Evolutionary conservation across 306 rosid species (phyloP), one percentile per base, ranked within the genome.

Genomic region (cucumber (Cucumis sativus)): DNA sequence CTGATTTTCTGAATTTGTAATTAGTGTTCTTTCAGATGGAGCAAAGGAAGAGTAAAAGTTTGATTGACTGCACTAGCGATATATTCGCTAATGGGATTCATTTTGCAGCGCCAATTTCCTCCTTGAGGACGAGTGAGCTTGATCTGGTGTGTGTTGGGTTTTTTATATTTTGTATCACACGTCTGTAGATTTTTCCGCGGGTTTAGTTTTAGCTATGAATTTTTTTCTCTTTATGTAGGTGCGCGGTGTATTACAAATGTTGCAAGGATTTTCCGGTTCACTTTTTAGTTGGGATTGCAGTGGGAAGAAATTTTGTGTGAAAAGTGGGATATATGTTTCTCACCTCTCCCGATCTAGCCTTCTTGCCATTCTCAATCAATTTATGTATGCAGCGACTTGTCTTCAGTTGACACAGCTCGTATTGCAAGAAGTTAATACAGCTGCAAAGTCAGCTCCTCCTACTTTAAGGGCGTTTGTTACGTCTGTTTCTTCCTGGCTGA

Each of bases 191-290:
- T 12, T 62, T 66, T 1, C 71, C 16, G 65, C 28, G 23, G 35
- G 63, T 25, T 77, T 51, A 4, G 20, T 25, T 57, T 17, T 17
- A 33, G 30, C 14, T 33, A 6, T 55, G 47, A 43, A 15, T 74
- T 62, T 51, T 74, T 62, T 51, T 16, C 49, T 80, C 8, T 58
- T 55, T 73, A 16, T 52, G 18, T 52, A 94, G 98, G 97, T 95
- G n/a, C 91, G 91, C 23, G 88, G 96, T 72, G 92, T 92, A 79
- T 83, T 95, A 16, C 91, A 92, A 85, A 95, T 90, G 87, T 78
- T 95, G 58, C 98, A 95, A 89, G 98, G 98, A 65, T 88, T 88
- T 84, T 86, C 93, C 6, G 80, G 96, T 74, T 82, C 93, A 49
- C 58, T 89, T 10, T 95, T 95, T 79, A 79, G 14, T 67, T 95